Conservation (phyloP, 371 early-diverging fungal species). For the Mycotypha africana region DNA sequence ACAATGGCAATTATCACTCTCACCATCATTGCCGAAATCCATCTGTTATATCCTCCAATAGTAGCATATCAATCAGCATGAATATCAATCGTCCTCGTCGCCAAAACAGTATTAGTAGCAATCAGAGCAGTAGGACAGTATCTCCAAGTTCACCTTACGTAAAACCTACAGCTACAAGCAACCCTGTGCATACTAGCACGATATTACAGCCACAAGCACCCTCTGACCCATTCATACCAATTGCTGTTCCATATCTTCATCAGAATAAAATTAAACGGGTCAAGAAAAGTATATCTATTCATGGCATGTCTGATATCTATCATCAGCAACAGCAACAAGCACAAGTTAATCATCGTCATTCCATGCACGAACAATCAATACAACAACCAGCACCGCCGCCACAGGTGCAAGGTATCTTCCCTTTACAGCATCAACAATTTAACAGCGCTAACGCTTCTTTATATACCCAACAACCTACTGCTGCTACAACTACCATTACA, state of each 20-base stretch:
- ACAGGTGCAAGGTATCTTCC: too few species aligned
- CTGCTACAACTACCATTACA: slow-evolving; percentile 3
- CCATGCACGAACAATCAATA: slow-evolving; percentile 2
- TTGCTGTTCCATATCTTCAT: not conserved
- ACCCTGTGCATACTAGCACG: not conserved
- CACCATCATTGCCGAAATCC: slow-evolving; percentile 14
- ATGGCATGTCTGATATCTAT: slow-evolving; percentile 9
- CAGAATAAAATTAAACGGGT: slow-evolving; percentile 14
- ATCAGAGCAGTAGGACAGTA: slow-evolving; percentile 1
- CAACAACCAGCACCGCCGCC: too few species aligned
- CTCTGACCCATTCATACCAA: slow-evolving; percentile 3
- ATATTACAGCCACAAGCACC: too few species aligned
- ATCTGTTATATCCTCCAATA: slow-evolving; percentile 3
- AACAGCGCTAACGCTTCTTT: too few species aligned
- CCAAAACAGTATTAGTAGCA: not conserved
- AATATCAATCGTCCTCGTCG: slow-evolving; percentile 9
- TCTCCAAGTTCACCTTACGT: slow-evolving; percentile 8
- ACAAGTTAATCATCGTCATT: slow-evolving; percentile 2
- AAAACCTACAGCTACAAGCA: not conserved
- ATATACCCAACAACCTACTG: slow-evolving; percentile 13
- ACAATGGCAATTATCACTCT: not conserved
- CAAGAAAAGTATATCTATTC: slow-evolving; percentile 12
- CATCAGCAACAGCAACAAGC: slow-evolving; percentile 11
- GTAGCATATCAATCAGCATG: slow-evolving; percentile 5
- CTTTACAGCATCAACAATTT: slow-evolving; percentile 11